Percentiles rank a stretch among this genome's conserved stretches.
Conservation (phyloP, 2,329 filamentous ascomycete species). For the Exserohilum rostratum region DNA sequence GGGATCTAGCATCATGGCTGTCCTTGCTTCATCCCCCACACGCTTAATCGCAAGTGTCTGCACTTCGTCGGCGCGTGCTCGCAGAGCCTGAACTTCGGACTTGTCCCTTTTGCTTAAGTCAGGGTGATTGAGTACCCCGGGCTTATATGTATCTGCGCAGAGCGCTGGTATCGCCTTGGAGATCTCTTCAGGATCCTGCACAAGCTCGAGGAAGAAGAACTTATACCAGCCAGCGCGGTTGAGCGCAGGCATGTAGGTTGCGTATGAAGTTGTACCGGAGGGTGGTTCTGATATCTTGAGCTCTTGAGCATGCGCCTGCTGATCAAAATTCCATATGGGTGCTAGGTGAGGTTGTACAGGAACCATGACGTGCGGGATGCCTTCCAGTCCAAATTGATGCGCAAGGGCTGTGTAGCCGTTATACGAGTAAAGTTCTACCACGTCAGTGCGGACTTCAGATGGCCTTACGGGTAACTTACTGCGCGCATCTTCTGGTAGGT, state of each 20-base stretch:
- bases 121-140: constrained; percentile 41
- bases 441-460: neutral
- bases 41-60: constrained; percentile 33
- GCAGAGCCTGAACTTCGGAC: constrained; percentile 29
- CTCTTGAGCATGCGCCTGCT: constrained; percentile 24
- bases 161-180: constrained; percentile 34
- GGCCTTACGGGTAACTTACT: constrained; percentile 24
- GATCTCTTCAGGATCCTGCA: constrained; percentile 36
- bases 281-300: constrained; percentile 13
- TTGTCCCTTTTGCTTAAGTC: constrained; percentile 39
- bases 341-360: constrained; percentile 33
- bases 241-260: constrained; percentile 44
- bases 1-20: constrained; percentile 5
- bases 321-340: constrained; percentile 40
- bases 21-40: constrained; percentile 38
- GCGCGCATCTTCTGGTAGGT: constrained; percentile 34
- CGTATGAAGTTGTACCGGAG: constrained; percentile 8
- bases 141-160: constrained; percentile 45
- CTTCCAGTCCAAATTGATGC: constrained; percentile 40
- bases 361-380: constrained; percentile 45
- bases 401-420: constrained; percentile 38
- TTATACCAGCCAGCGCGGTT: constrained; percentile 48
- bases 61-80: constrained; percentile 32
- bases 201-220: constrained; percentile 42
- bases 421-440: constrained; percentile 32